Evolutionary conservation across 192 early-diverging fungal genomes (phyloP).

Genomic region (Martensiomyces pterosporus): DNA sequence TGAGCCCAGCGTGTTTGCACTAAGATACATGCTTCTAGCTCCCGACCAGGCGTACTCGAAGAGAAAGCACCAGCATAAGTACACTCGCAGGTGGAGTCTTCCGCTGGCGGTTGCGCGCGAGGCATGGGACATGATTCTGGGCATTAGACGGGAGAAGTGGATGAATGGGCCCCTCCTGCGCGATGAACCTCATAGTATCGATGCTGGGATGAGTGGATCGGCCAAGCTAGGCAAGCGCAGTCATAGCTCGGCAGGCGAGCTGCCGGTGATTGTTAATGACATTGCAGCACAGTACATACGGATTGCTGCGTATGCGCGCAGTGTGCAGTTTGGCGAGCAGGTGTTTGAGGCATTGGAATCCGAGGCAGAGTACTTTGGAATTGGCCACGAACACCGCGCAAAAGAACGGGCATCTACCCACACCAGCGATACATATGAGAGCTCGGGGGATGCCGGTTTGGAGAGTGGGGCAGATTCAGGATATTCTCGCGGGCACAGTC

Average conservation of each 20-base stretch:
- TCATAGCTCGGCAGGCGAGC: neutral
- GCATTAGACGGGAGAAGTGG: conserved; percentile 21
- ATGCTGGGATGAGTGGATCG: no score
- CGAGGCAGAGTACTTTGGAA: conserved; percentile 24
- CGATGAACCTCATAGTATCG: neutral
- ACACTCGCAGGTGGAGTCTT: conserved; percentile 31
- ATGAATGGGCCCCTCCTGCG: conserved; percentile 1
- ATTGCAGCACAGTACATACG: conserved; percentile 39
- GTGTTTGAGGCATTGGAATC: conserved; percentile 25
- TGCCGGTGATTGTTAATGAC: conserved; percentile 42
- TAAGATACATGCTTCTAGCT: conserved; percentile 36
- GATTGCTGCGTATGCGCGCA: conserved; percentile 30
- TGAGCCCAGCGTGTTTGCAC: conserved; percentile 21
- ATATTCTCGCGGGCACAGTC: neutral
- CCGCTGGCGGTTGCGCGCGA: conserved; percentile 24
- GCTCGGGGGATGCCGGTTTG: no score
- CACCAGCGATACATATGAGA: no score
- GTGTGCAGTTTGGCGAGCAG: conserved; percentile 37
- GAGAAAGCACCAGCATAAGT: neutral
- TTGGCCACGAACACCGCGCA: conserved; percentile 1
- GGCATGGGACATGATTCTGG: conserved; percentile 22
- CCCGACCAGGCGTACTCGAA: conserved; percentile 6
- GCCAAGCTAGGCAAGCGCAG: neutral
- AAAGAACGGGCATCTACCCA: neutral
- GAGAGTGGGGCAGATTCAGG: no score